phyloP scores from a whole-genome alignment of 2,329 filamentous ascomycete species.

The Paecilomyces variotii region DNA sequence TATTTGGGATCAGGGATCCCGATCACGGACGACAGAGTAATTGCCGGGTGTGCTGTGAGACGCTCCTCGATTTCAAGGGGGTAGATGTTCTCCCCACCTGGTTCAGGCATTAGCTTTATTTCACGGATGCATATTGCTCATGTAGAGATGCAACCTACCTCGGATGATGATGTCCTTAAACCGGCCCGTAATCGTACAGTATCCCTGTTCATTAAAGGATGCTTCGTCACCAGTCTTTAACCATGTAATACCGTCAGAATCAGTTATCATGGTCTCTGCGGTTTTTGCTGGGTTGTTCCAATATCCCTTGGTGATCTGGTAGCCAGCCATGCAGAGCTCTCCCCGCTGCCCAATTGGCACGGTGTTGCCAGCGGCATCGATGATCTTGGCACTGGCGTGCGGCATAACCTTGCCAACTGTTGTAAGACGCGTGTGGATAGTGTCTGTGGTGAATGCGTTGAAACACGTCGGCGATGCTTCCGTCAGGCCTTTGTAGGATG shows the following conservation, averaged over 20 bases:
- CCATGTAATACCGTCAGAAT: conserved; percentile 53
- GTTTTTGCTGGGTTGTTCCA: conserved; percentile 48
- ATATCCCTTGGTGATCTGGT: conserved; percentile 58
- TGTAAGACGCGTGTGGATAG: conserved; percentile 58
- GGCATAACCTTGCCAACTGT: conserved; percentile 72
- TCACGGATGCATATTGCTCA: not conserved
- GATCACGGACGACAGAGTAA: conserved; percentile 60
- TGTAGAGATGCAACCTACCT: conserved; percentile 32
- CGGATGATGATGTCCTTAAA: conserved; percentile 77
- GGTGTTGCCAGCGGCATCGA: conserved; percentile 55
- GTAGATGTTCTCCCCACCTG: conserved; percentile 64
- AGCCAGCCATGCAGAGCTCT: conserved; percentile 71
- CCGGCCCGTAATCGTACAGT: conserved; percentile 64
- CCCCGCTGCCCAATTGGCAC: conserved; percentile 61
- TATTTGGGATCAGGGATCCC: conserved; percentile 63
- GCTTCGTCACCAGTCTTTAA: conserved; percentile 57
- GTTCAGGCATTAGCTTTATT: not conserved
- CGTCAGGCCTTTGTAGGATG: conserved; percentile 52
- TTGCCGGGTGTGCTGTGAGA: conserved; percentile 54
- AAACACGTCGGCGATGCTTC: conserved; percentile 61
- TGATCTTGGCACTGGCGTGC: conserved; percentile 72
- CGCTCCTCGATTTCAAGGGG: conserved; percentile 69
- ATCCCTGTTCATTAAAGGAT: conserved; percentile 49
- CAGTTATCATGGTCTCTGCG: conserved; percentile 60
- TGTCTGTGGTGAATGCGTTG: conserved; percentile 69